Percentiles rank a stretch among this genome's conserved stretches.
phyloP scores from a whole-genome alignment of 164 flowering plant species.

The Magnolia officinalis region DNA sequence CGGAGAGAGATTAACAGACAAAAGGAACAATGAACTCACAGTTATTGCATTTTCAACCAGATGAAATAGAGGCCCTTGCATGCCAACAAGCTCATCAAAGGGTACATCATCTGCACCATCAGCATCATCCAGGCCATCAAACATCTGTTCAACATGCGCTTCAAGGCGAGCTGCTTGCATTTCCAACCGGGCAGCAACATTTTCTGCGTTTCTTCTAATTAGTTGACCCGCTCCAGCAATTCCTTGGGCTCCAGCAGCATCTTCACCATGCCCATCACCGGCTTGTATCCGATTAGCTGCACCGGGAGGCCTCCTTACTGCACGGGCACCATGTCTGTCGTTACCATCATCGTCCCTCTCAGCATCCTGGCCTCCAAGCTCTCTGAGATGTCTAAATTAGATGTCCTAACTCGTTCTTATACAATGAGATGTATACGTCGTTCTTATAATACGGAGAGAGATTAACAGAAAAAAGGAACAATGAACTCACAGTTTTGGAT shows the following conservation, averaged over 20 bases:
- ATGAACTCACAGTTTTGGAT: no score
- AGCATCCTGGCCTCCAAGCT: slow-evolving; percentile 86
- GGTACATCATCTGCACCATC: slow-evolving; percentile 99
- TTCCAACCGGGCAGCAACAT: slow-evolving; percentile 94
- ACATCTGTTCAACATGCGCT: slow-evolving; percentile 97
- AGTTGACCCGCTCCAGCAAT: slow-evolving; percentile 92
- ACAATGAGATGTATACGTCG: no score
- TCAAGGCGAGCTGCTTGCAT: slow-evolving; percentile 97
- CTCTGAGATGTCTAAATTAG: slow-evolving; percentile 85
- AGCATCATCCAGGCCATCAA: slow-evolving; percentile 98
- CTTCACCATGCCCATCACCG: slow-evolving; percentile 77
- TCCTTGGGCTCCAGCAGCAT: slow-evolving; percentile 77
- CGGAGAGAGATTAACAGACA: neutral
- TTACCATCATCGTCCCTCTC: slow-evolving; percentile 86
- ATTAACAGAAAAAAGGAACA: no score
- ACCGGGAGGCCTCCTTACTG: slow-evolving; percentile 61
- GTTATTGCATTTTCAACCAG: slow-evolving; percentile 97
- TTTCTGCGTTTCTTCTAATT: slow-evolving; percentile 88
- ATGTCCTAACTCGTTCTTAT: no score
- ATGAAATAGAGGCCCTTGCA: slow-evolving; percentile 99
- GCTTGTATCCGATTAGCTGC: slow-evolving; percentile 64
- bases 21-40: slow-evolving; percentile 40
- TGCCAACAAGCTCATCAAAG: slow-evolving; percentile 98
- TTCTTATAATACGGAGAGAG: no score
- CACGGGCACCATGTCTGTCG: slow-evolving; percentile 85